Percentiles rank a stretch among this genome's conserved stretches.
These are phyloP conservation scores for Syzygium grande DNA, from an alignment of 345 rosid species.

Conservation along the genomic window DNA sequence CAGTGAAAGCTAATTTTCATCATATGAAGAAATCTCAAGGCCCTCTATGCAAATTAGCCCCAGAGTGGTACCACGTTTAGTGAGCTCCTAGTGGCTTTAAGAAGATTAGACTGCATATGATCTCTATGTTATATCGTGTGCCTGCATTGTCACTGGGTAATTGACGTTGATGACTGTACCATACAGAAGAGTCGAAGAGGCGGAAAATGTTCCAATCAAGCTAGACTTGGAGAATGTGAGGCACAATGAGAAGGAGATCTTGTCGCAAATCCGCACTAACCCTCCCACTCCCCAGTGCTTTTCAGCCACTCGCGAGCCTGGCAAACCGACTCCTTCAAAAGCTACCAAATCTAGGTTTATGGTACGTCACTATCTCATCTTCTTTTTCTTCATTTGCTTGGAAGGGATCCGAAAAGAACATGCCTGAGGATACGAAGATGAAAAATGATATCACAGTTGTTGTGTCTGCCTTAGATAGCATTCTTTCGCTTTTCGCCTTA, in stretches of 20 bases:
- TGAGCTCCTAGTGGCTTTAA: not conserved
- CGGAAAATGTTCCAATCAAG: constrained; percentile 47
- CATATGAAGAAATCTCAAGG: not conserved
- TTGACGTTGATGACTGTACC: not conserved
- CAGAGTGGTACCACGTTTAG: not conserved
- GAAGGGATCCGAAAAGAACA: not conserved
- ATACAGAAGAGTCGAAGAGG: constrained; percentile 41
- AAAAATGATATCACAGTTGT: not conserved
- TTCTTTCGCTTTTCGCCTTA: not conserved
- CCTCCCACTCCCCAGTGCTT: constrained; percentile 99
- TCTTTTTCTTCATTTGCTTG: not conserved
- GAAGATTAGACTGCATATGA: not conserved
- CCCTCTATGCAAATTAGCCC: not conserved
- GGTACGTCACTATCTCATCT: constrained; percentile 28
- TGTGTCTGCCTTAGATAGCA: not conserved
- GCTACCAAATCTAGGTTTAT: constrained; percentile 41
- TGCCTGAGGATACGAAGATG: not conserved
- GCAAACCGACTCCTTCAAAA: constrained; percentile 30
- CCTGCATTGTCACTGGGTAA: not conserved
- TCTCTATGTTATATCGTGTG: not conserved
- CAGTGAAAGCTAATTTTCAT: not conserved
- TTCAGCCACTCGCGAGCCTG: constrained; percentile 39
- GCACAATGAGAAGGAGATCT: constrained; percentile 40
- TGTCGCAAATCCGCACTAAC: constrained; percentile 63
- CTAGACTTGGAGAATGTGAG: constrained; percentile 47